Conservation (phyloP, 208 protist species). For the Dictyostelium gargantuum region DNA sequence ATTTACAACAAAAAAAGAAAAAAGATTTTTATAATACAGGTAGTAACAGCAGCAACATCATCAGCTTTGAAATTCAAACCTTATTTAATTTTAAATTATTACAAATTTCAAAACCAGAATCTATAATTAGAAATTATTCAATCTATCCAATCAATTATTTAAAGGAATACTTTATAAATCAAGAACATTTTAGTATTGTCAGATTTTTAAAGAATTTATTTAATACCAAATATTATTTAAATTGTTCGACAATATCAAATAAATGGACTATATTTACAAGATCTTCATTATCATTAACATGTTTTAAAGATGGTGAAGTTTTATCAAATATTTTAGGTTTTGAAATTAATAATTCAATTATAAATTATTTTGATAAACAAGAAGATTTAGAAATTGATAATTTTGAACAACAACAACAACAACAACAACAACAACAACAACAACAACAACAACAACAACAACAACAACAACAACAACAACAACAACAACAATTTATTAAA, state of each 20-base stretch:
- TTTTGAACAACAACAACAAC: too few species aligned
- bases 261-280: conserved; percentile 28
- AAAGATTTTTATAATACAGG: not conserved
- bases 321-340: not conserved
- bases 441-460: too few species aligned
- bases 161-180: conserved; percentile 4
- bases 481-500: not conserved
- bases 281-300: not conserved
- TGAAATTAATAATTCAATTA: not conserved
- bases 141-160: not conserved
- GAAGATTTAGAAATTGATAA: not conserved
- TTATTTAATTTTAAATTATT: conserved; percentile 26
- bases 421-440: too few species aligned
- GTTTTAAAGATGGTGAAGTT: not conserved
- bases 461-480: too few species aligned
- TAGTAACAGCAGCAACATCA: not conserved
- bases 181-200: conserved; percentile 47
- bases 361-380: not conserved
- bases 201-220: conserved; percentile 8
- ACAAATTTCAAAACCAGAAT: conserved; percentile 44
- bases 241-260: not conserved
- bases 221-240: not conserved
- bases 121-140: not conserved
- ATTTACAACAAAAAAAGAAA: not conserved
- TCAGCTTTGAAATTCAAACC: not conserved